Evolutionary conservation across 129 eudicot genomes (phyloP), one percentile per base, ranked within the genome.

Genomic region (Glebionis coronaria): DNA sequence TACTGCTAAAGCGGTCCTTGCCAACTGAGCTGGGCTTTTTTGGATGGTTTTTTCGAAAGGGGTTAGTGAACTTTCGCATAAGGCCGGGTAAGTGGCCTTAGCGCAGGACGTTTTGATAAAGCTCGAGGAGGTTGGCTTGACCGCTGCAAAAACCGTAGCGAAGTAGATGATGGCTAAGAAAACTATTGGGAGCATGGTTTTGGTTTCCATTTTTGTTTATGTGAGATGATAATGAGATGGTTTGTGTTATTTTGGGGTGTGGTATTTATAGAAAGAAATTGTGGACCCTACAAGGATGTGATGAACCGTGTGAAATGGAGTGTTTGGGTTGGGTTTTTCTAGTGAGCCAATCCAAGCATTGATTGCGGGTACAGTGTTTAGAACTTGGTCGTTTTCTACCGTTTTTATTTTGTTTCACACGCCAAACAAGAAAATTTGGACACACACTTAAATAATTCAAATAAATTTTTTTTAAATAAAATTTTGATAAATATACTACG

Each of bases 41-140:
- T 75, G 65, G 55, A 93, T 77, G 44, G 82, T 77, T 23, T 72
- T 15, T 45, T 91, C 84, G 72, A 75, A 86, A 20, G 71, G 61
- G 14, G 95, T 25, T 9, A 93, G 90, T 1, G 96, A 80, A 4
- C 79, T 85, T 63, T 82, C 75, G 27, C 98, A 93, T 0, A 82
- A 58, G 9, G 74, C 56, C 0, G 98, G 95, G 73, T 86, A 88
- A 40, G 89, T 78, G 44, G 84, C 83, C 75, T 73, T 50, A 5
- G 79, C 66, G 62, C 98, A 93, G 0, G 89, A 83, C 4, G 73
- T 31, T 19, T 68, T 77, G 70, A 93, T 88, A 86, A 80, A 88
- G 44, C 23, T 71, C 25, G 25, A 23, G 28, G 78, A 56, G 7
- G 83, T 44, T 16, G 85, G 76, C 20, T 69, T 51, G 65, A 83